Evolutionary conservation across 176 grass and related monocot genomes (phyloP), one percentile per base, ranked within the genome.

Genomic region (Chloris gayana): DNA sequence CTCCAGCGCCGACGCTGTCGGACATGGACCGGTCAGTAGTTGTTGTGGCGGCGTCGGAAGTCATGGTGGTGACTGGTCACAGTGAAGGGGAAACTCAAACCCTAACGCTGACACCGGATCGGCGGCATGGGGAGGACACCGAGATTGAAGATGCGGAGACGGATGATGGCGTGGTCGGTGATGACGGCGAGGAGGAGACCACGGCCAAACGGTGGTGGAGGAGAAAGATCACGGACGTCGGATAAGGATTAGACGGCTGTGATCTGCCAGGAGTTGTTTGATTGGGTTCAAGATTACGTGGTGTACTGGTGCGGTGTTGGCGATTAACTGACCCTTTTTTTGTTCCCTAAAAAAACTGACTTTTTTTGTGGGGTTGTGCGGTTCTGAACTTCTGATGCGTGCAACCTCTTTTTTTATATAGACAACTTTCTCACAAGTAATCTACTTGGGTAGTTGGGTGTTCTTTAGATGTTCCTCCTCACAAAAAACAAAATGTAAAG

Each of bases 221-320:
- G 44, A 73, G 75, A 34, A 77, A 71, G 66, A 46, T 18, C 21
- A 69, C 0, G 22, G 25, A 17, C 77, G 63, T 78, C 21, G 38
- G 72, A 86, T 78, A n/a, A 33, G 37, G 54, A 83, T 83, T 26
- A 29, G 26, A 78, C 74, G 80, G 86, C 2, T 59, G 5, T 22
- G 7, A 34, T 81, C 33, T 21, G 24, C 44, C 9, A 12, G 44
- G 65, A 67, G 49, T 9, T 69, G 32, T 51, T 77, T 51, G 45
- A 26, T 67, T 66, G 14, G 21, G 21, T 49, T 77, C 18, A 14
- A 5, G 75, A 13, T 34, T 15, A 35, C 11, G 30, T 24, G 10
- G 61, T 10, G 59, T n/a, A n/a, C 9, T 19, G 56, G 24, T 14
- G 3, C 7, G 35, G 35, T 37, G 35, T 37, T 37, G 3, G 35